A percentile compares a stretch with the other conserved stretches of the same genome.
These are phyloP conservation scores for Xylaria intraflava DNA, from an alignment of 495 filamentous ascomycete genomes.

Conservation along the genomic window DNA sequence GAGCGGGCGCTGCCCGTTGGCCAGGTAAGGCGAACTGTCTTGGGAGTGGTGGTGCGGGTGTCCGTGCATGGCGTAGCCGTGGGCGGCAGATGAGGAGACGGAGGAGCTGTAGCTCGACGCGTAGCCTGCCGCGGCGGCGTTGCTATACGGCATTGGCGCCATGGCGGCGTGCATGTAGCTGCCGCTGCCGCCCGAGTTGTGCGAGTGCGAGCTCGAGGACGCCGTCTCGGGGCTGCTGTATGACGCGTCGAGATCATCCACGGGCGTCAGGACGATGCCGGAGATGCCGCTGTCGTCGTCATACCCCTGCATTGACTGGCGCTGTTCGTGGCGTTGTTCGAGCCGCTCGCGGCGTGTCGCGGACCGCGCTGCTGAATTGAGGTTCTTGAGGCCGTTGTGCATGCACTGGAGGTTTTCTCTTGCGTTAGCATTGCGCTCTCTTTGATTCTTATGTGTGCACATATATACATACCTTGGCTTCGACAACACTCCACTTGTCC, in stretches of 20 bases:
- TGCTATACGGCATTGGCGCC: conserved; percentile 18
- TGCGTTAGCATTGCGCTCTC: neutral
- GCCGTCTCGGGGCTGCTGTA: conserved; percentile 45
- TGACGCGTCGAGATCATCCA: conserved; percentile 43
- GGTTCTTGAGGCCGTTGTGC: conserved; percentile 53
- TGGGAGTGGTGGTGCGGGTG: conserved; percentile 28
- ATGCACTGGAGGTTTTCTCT: conserved; percentile 38
- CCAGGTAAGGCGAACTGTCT: conserved; percentile 42
- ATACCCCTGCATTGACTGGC: conserved; percentile 31
- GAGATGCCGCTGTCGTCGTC: conserved; percentile 46
- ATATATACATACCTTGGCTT: conserved; percentile 53
- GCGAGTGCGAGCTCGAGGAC: conserved; percentile 25
- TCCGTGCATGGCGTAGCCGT: conserved; percentile 38
- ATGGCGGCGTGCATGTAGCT: conserved; percentile 24
- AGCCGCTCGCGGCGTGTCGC: conserved; percentile 46
- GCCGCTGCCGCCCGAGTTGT: conserved; percentile 24
- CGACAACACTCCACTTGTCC: conserved; percentile 64
- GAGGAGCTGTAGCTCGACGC: conserved; percentile 29
- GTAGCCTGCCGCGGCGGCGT: conserved; percentile 20
- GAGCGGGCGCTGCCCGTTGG: conserved; percentile 39
- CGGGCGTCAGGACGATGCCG: conserved; percentile 43
- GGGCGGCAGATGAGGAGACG: conserved; percentile 27
- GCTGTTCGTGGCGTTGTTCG: conserved; percentile 33
- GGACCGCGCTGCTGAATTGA: conserved; percentile 47
- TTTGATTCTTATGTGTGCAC: neutral